Evolutionary conservation across 148 eudicot species (phyloP).

Genomic region (Fagopyrum esculentum): DNA sequence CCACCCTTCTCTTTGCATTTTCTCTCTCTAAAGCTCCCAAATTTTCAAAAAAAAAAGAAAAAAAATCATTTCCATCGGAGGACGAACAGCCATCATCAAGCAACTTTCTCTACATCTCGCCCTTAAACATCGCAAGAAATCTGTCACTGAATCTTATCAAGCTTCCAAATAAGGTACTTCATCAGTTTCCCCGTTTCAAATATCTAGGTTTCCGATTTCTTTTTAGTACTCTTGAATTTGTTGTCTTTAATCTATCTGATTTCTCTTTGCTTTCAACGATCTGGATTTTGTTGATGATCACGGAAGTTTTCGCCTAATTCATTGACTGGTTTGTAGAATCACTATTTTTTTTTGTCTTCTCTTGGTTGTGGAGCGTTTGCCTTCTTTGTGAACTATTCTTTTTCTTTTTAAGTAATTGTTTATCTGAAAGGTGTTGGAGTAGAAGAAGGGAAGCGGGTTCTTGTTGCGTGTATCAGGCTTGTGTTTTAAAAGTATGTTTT

Average conservation of each 20-base stretch:
- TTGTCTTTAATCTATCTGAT: background rate
- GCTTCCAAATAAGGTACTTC: background rate
- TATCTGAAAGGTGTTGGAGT: background rate
- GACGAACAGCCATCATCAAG: background rate
- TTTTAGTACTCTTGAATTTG: background rate
- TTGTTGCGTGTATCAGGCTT: background rate
- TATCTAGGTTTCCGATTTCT: background rate
- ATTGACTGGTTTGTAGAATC: background rate
- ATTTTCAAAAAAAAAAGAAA: background rate
- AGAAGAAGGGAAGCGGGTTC: background rate
- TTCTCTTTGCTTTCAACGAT: background rate
- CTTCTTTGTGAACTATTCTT: background rate
- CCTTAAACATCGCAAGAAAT: background rate
- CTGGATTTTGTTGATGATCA: background rate
- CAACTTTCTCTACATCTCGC: background rate
- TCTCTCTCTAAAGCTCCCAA: constrained; percentile 1
- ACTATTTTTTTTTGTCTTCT: background rate
- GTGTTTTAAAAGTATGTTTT: background rate
- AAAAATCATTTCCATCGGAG: constrained; percentile 1
- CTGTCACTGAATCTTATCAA: background rate
- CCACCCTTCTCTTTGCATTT: background rate
- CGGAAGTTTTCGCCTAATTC: background rate
- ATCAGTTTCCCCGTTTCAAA: background rate
- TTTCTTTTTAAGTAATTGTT: no score
- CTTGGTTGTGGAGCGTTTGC: background rate